Percentiles rank a stretch among this genome's conserved stretches.
phyloP scores from a whole-genome alignment of 352 stramenopile genomes.

The Pythium dissotocum region DNA sequence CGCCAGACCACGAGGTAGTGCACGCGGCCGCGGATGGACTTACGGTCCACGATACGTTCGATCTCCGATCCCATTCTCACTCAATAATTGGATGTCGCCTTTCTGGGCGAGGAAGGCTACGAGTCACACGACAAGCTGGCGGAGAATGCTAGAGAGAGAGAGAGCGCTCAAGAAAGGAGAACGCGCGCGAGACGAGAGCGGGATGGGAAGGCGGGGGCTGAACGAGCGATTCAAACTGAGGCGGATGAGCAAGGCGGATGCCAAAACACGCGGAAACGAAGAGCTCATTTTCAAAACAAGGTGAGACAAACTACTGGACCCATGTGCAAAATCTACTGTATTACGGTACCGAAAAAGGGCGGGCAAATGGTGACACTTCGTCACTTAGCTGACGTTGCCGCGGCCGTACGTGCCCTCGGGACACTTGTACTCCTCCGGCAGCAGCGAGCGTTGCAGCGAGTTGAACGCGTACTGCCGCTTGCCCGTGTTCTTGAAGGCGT shows the following conservation, averaged over 20 bases:
- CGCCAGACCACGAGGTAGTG: constrained; percentile 85
- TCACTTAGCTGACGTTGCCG: constrained; percentile 64
- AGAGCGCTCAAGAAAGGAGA: background rate
- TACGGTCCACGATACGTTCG: constrained; percentile 81
- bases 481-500: constrained; percentile 85
- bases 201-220: background rate
- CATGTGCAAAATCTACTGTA: constrained; percentile 5
- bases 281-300: constrained; percentile 8
- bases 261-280: constrained; percentile 15
- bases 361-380: background rate
- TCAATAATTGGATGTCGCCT: background rate
- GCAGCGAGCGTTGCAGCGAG: constrained; percentile 73
- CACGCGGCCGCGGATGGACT: constrained; percentile 76
- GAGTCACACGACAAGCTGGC: background rate
- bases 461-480: constrained; percentile 86
- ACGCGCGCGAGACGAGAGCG: background rate
- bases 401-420: constrained; percentile 82
- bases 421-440: constrained; percentile 87
- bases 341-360: background rate
- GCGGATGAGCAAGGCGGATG: background rate
- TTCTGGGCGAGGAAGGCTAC: background rate
- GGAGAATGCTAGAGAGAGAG: constrained; percentile 2
- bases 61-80: constrained; percentile 61
- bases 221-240: constrained; percentile 23
- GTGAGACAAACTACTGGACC: background rate